phyloP scores from a whole-genome alignment of 1,139 yeast genomes.

The Diutina mesorugosa region DNA sequence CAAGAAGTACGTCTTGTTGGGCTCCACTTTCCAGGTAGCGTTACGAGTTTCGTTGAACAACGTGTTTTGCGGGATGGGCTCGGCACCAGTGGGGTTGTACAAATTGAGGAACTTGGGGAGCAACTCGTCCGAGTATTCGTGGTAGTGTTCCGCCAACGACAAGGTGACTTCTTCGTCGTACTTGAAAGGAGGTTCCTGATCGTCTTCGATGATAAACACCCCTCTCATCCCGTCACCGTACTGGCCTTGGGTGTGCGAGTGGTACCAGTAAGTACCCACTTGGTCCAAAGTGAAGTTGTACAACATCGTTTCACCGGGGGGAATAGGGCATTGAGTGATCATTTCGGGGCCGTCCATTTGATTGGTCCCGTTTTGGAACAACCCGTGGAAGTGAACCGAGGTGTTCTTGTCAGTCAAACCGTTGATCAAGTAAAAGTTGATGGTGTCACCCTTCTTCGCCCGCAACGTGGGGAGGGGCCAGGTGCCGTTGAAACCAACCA shows the following conservation, averaged over 20 bases:
- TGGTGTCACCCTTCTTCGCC: conserved; percentile 66
- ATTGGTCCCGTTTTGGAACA: conserved; percentile 1
- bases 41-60: conserved; percentile 1
- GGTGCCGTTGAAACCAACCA: conserved; percentile 68
- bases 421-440: conserved; percentile 56
- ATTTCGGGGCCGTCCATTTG: conserved; percentile 3
- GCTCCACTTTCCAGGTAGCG: conserved; percentile 1
- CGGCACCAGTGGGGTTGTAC: conserved; percentile 3
- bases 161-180: conserved; percentile 21
- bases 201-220: conserved; percentile 2
- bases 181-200: neutral
- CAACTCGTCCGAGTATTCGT: neutral
- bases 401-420: conserved; percentile 57
- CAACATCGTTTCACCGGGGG: conserved; percentile 1
- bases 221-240: conserved; percentile 3
- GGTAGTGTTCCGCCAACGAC: conserved; percentile 3
- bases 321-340: conserved; percentile 2
- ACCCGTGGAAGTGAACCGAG: conserved; percentile 1
- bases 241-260: conserved; percentile 2
- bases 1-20: conserved; percentile 10
- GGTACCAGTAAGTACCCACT: conserved; percentile 2
- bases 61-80: conserved; percentile 1
- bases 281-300: conserved; percentile 1
- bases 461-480: conserved; percentile 80
- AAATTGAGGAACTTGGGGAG: neutral